Conservation (phyloP, 1,139 yeast species). For the Casaregolazyma suthepensis region DNA sequence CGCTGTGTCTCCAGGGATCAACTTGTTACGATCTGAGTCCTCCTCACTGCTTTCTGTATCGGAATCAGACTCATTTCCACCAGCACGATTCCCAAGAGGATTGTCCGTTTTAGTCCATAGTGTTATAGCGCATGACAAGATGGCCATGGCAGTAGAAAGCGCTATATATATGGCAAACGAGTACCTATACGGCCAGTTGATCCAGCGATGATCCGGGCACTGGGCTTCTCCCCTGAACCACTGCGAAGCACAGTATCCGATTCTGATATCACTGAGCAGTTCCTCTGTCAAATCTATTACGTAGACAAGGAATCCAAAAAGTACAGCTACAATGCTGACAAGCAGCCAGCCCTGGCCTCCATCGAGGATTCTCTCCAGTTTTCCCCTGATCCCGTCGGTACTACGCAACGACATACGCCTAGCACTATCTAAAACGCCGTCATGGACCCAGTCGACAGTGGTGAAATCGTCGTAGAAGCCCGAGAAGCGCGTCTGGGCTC, state of each 20-base stretch:
- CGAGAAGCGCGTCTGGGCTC: not conserved
- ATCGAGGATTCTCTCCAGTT: slow-evolving; percentile 29
- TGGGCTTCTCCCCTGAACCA: slow-evolving; percentile 44
- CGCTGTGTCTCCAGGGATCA: not conserved
- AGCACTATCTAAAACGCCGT: slow-evolving; percentile 43
- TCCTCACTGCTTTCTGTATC: not conserved
- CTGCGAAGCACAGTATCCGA: slow-evolving; percentile 47
- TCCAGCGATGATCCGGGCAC: slow-evolving; percentile 34
- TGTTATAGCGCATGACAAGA: slow-evolving; percentile 43
- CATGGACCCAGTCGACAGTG: slow-evolving; percentile 63
- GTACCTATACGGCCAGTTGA: not conserved
- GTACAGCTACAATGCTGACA: slow-evolving; percentile 44
- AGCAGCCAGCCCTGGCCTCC: slow-evolving; percentile 45
- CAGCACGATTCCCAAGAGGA: slow-evolving; percentile 19
- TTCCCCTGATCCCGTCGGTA: slow-evolving; percentile 34
- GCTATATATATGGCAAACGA: slow-evolving; percentile 34
- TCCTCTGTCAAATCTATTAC: slow-evolving; percentile 48
- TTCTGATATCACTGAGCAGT: slow-evolving; percentile 47
- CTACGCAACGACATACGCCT: slow-evolving; percentile 39
- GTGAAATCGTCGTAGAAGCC: slow-evolving; percentile 53
- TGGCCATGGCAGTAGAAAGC: slow-evolving; percentile 42
- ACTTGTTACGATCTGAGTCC: not conserved
- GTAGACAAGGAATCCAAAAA: slow-evolving; percentile 48
- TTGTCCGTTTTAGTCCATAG: slow-evolving; percentile 43
- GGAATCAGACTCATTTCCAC: not conserved